Percentiles rank a stretch among this genome's conserved stretches.
phyloP scores from a whole-genome alignment of 495 filamentous ascomycete genomes.

The Talaromyces adpressus region DNA sequence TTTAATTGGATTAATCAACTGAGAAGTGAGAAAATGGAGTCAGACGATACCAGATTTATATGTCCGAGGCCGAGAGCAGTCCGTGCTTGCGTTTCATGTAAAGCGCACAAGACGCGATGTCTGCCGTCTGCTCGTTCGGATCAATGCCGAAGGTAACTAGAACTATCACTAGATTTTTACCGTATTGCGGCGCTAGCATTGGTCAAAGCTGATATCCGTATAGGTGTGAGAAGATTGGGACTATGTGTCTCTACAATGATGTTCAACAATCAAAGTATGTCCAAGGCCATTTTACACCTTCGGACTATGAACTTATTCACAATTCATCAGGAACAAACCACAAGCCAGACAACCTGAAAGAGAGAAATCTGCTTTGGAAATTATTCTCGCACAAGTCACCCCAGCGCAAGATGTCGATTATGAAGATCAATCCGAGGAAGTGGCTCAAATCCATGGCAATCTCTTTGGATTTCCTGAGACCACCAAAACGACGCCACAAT shows the following conservation, averaged over 20 bases:
- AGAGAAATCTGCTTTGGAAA: neutral
- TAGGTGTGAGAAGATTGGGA: conserved; percentile 4
- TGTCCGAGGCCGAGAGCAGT: conserved; percentile 4
- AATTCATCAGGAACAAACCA: neutral
- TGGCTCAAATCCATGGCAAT: conserved; percentile 1
- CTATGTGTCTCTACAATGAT: neutral
- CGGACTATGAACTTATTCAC: neutral
- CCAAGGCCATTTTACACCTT: neutral
- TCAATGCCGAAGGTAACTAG: conserved; percentile 3
- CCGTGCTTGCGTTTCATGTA: conserved; percentile 4
- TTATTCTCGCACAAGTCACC: neutral
- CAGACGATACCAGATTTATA: neutral
- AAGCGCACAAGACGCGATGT: conserved; percentile 3
- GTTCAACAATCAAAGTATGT: neutral
- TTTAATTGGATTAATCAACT: neutral
- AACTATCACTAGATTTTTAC: neutral
- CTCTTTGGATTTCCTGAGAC: neutral
- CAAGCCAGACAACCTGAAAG: neutral
- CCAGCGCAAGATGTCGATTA: conserved; percentile 1
- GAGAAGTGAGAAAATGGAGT: neutral
- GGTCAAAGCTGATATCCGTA: neutral
- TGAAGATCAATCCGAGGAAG: neutral
- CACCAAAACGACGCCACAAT: neutral
- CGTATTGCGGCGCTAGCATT: neutral
- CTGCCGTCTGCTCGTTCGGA: neutral